Base-by-base conservation (phyloP, 2,329 filamentous ascomycete species). In the Lachnellula subtilissima region DNA sequence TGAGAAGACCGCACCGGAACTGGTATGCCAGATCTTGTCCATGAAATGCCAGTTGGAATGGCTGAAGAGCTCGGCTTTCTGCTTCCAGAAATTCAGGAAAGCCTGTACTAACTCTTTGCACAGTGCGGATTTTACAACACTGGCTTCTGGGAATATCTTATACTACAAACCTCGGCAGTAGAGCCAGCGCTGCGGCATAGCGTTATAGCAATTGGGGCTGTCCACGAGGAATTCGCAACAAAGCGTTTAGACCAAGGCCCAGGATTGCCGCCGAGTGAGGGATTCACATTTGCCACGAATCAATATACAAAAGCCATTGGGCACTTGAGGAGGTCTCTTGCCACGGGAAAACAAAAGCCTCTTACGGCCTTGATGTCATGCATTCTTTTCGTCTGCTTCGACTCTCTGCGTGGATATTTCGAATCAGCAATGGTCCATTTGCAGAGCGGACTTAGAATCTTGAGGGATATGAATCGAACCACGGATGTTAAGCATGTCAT, bases 291-390 rank as follows among this genome's bases (percentile, higher is more conserved):
- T 54, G 65, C 66, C 8, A 50, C 60, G 22, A 58, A 56, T 22
- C 67, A 70, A 60, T 68, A 69, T 45, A 56, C 64, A n/a, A 69
- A 68, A 53, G 65, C 67, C 8, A 63, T 69, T 42, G 55, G 54
- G 3, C 54, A 65, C 50, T 49, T 69, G 19, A 54, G 65, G 42
- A 53, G 57, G n/a, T 61, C 61, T 35, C 54, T 70, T 12, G 46
- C 58, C 3, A 40, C 36, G 14, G 61, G 62, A n/a, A 62, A 61
- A 35, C 61, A 66, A 25, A 55, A 57, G 9, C 59, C 65, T 15
- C 17, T 67, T 14, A 62, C 58, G 15, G 63, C 64, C 23, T 52
- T 68, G 19, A 64, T 69, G 65, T 65, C 61, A 3, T 69, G 66
- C 48, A 57, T 67, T 17, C 55, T 69, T 7, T 69, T 69, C 48